These are phyloP conservation scores for Crithidia expoeki DNA, from an alignment of 208 protist genomes.

Conservation along the genomic window DNA sequence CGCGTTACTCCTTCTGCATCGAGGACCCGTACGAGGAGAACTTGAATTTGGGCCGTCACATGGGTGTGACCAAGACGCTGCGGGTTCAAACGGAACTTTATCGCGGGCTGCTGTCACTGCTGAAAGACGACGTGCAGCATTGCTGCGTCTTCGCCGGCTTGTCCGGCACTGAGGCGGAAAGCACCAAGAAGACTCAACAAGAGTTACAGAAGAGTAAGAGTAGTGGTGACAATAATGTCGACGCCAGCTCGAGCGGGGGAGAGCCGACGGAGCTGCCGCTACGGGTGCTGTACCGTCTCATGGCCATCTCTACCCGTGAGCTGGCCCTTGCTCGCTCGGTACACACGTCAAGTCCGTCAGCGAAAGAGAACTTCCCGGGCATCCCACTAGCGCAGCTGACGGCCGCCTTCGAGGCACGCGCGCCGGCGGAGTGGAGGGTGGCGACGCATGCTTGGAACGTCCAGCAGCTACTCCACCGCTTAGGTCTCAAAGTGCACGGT, in stretches of 20 bases:
- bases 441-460: constrained; percentile 75
- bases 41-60: constrained; percentile 83
- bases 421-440: constrained; percentile 62
- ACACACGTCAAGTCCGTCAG: background rate
- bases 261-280: constrained; percentile 38
- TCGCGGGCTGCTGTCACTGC: constrained; percentile 71
- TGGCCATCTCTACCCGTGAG: constrained; percentile 44
- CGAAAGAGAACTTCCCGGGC: constrained; percentile 21
- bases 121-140: constrained; percentile 70
- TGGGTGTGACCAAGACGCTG: constrained; percentile 84
- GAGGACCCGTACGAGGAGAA: constrained; percentile 93
- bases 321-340: constrained; percentile 20
- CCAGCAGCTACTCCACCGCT: constrained; percentile 83
- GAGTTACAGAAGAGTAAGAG: constrained; percentile 4
- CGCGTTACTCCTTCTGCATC: constrained; percentile 88
- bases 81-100: constrained; percentile 85
- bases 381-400: constrained; percentile 39
- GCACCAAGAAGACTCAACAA: constrained; percentile 12
- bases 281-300: constrained; percentile 50
- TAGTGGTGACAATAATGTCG: background rate
- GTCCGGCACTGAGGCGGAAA: constrained; percentile 7
- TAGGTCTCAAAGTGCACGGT: constrained; percentile 70
- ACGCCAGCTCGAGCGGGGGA: too few species aligned
- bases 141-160: constrained; percentile 78
- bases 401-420: constrained; percentile 44